Evolutionary conservation across 345 rosid species (phyloP).

Genomic region (Dimocarpus longan): DNA sequence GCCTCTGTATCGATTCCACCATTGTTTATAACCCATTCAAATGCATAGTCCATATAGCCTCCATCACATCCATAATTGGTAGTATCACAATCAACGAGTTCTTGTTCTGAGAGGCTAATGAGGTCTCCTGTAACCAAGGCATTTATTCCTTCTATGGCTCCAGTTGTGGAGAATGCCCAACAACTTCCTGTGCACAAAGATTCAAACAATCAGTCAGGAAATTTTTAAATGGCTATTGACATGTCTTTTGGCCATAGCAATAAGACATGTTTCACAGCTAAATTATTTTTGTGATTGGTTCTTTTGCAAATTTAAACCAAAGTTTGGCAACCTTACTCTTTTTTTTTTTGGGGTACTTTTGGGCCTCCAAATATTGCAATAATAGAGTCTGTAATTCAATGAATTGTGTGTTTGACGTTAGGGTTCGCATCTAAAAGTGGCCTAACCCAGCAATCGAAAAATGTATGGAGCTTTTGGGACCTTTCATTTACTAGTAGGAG

Average conservation of each 20-base stretch:
- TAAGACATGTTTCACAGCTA: too few relatives aligned
- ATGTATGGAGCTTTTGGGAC: too few relatives aligned
- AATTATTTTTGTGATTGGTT: too few relatives aligned
- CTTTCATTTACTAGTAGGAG: too few relatives aligned
- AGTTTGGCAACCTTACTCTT: too few relatives aligned
- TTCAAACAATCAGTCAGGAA: background rate
- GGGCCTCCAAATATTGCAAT: too few relatives aligned
- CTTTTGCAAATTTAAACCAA: too few relatives aligned
- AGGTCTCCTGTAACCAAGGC: slow-evolving; percentile 60
- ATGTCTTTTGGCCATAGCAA: background rate
- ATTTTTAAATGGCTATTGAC: background rate
- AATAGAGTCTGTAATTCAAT: too few relatives aligned
- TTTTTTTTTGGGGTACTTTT: too few relatives aligned
- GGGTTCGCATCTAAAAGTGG: too few relatives aligned
- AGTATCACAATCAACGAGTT: slow-evolving; percentile 66
- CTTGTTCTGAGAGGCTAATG: slow-evolving; percentile 70
- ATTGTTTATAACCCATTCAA: slow-evolving; percentile 68
- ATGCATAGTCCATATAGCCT: slow-evolving; percentile 77
- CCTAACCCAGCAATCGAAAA: too few relatives aligned
- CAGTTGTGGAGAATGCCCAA: slow-evolving; percentile 75
- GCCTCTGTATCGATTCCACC: slow-evolving; percentile 71
- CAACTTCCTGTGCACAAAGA: slow-evolving; percentile 56
- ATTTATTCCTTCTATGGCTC: slow-evolving; percentile 72
- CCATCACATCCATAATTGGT: slow-evolving; percentile 73
- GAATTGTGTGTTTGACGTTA: too few relatives aligned